Evolutionary conservation across 2,329 filamentous ascomycete species (phyloP).

Genomic region (Colletotrichum spinosum): DNA sequence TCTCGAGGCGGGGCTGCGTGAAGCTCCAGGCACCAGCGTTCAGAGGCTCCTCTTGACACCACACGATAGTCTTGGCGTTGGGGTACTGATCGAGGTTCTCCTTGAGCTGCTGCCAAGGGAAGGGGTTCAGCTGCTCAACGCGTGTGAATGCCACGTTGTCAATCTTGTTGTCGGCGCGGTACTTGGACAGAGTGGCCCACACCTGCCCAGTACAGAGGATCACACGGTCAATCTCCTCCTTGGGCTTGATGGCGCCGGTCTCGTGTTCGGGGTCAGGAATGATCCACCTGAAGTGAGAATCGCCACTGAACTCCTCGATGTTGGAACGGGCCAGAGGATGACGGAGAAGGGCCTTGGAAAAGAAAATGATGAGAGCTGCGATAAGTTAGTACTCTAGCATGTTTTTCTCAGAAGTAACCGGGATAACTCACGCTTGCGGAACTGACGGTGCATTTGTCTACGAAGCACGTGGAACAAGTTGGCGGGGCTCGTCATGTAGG

Average conservation of each 20-base stretch:
- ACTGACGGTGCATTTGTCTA: constrained; percentile 98
- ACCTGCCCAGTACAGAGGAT: constrained; percentile 96
- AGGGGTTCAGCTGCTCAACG: constrained; percentile 97
- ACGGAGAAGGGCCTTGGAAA: constrained; percentile 95
- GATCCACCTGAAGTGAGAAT: constrained; percentile 97
- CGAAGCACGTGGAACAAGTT: constrained; percentile 97
- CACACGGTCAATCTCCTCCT: constrained; percentile 91
- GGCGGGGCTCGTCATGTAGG: constrained; percentile 94
- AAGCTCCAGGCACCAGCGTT: constrained; percentile 98
- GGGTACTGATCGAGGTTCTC: constrained; percentile 98
- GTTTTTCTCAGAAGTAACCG: constrained; percentile 12
- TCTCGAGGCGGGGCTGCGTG: constrained; percentile 97
- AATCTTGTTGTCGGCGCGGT: constrained; percentile 87
- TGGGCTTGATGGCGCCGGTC: constrained; percentile 77
- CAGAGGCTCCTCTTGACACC: constrained; percentile 96
- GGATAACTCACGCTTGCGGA: constrained; percentile 89
- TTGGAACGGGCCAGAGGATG: constrained; percentile 91
- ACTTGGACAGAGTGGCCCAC: constrained; percentile 88
- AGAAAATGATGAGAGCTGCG: constrained; percentile 92
- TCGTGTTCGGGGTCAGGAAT: constrained; percentile 90
- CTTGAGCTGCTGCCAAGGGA: constrained; percentile 97
- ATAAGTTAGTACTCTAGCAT: constrained; percentile 40
- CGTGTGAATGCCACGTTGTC: constrained; percentile 94
- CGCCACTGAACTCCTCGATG: constrained; percentile 90
- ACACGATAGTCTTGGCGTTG: constrained; percentile 97